Base-by-base conservation (phyloP, 257 asterid species). In the Nicotiana sylvestris region DNA sequence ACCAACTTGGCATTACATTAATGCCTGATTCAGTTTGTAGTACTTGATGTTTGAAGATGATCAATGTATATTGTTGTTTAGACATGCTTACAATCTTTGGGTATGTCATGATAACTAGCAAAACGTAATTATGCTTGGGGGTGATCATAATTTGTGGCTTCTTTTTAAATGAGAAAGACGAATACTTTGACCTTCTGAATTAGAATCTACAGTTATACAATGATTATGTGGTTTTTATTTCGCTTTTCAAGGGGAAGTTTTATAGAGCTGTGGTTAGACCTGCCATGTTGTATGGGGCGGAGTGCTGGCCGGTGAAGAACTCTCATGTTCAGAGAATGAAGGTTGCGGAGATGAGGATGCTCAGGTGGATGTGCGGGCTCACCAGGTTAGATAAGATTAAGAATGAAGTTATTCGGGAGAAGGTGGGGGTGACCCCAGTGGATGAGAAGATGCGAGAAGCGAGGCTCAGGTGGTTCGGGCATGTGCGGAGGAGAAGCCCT, bases 21-120 rank as follows among this genome's bases (percentile, higher is more conserved):
- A 21, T 43, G 58, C 25, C 60, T 72, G 61, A 46, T 46, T 70
- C 61, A 72, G 78, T 72, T 51, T 72, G 60, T 46, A 21, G 27
- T 72, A 43, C 78, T 70, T 70, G 78, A 43, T 12, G 78, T 43
- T 43, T 43, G 58, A 43, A 70, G 78, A 70, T 70, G n/a, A 70
- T 70, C 78, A 2, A 39, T 1, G 2, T 3, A 70, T 43, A 21
- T 43, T 70, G 32, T 43, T 70, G 78, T 70, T 11, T 70, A 43
- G 9, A 70, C 17, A 39, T 70, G 58, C 35, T 43, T 70, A 43
- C 3, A 39, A n/a, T 70, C 78, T 39, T 70, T 70, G 58, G 12
- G 21, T 21, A 70, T 43, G 37, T 21, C 37, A 21, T 46, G 21
- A 72, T 33, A 43, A 46, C 58, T 21, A 21, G 18, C 21, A 72